phyloP scores from a whole-genome alignment of 306 rosid species.

The Cucumis cinereus region DNA sequence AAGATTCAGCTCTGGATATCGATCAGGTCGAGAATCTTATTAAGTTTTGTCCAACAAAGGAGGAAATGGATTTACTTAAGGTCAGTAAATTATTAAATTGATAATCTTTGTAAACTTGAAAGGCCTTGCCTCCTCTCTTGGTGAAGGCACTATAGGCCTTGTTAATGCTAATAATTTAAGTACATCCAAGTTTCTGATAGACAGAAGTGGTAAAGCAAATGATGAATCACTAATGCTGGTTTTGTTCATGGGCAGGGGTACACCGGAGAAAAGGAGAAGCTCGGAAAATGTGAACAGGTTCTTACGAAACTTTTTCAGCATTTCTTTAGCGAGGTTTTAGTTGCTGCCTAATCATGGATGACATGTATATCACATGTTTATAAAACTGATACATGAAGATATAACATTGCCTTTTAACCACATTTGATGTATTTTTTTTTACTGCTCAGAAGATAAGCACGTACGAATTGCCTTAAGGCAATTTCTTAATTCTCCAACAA shows the following conservation, averaged over 20 bases:
- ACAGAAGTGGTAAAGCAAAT: not conserved
- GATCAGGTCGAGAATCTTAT: constrained; percentile 87
- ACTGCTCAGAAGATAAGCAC: not conserved
- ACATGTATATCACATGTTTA: not conserved
- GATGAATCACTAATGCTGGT: not conserved
- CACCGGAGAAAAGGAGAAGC: constrained; percentile 69
- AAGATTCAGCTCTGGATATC: constrained; percentile 57
- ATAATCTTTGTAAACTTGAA: constrained; percentile 13
- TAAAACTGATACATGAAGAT: not conserved
- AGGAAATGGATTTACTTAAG: constrained; percentile 89
- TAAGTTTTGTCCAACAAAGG: constrained; percentile 85
- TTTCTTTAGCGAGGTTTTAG: constrained; percentile 3
- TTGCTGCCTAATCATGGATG: not conserved
- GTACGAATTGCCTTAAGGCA: not conserved
- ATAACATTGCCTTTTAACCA: not conserved
- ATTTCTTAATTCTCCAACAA: not conserved
- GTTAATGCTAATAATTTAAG: not conserved
- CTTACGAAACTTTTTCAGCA: not conserved
- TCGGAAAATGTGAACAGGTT: constrained; percentile 98
- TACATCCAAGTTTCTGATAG: not conserved
- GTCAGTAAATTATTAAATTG: constrained; percentile 21
- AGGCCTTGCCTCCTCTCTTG: not conserved
- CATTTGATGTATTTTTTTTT: not conserved
- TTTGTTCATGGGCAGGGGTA: constrained; percentile 44
- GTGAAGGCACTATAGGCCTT: not conserved